Base-by-base conservation (phyloP, 1,139 yeast genomes). In the Suhomyces terraborum region DNA sequence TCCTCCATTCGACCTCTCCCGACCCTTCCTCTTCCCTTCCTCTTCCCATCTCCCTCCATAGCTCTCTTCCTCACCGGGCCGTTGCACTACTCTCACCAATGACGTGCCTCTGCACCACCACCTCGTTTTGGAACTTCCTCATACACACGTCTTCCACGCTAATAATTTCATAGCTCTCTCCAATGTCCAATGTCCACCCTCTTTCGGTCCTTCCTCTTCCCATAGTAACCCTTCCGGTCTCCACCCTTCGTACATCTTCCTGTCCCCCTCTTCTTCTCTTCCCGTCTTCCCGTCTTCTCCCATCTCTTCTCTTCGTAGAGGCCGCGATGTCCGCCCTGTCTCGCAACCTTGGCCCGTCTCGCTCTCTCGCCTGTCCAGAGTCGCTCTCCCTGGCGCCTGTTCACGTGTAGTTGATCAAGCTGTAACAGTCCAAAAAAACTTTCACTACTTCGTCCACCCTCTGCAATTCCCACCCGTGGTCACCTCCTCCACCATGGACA, bases 401-500 rank as follows among this genome's bases (percentile, higher is more conserved):
- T 40, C 42, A 40, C 42, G 42, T 40, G 42, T 35, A 40, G 32
- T 39, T 20, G 29, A 24, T 31, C 17, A 25, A 21, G 21, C 23
- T 9, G 9, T 28, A 35, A 20, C 17, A 28, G 22, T 14, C 29
- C 38, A 35, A 37, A 37, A 38, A 38, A 38, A 22, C 34, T 29
- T 33, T 33, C 41, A 28, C 34, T 22, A 30, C 13, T 8, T 4
- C 19, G 13, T 16, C 19, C 31, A 19, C 13, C 32, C 33, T 16
- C 13, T 23, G 13, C 24, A 8, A n/a, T 13, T 10, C 4, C 31
- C 34, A 16, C 17, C 34, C 27, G 21, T 23, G 26, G 28, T 19
- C 18, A 22, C 26, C 9, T 21, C 42, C 19, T 18, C 20, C 28
- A 18, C 31, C 21, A 69, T 69, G 75, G 68, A 69, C 54, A 67